phyloP scores from a whole-genome alignment of 352 stramenopile genomes.

The Pythium coloratum region DNA sequence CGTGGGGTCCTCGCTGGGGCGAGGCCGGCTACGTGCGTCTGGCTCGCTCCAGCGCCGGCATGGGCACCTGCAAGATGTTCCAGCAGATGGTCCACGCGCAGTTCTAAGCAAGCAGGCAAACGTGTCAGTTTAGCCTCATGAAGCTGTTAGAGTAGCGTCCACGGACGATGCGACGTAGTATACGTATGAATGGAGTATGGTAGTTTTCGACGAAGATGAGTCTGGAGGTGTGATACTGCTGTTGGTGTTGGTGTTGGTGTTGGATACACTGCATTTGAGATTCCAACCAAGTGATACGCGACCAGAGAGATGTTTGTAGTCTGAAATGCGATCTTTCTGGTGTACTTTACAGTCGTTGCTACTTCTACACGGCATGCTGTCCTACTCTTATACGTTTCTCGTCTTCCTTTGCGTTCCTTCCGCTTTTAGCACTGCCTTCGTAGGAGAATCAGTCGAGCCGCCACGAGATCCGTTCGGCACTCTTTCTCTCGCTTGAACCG shows the following conservation, averaged over 20 bases:
- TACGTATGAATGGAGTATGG: too few species aligned
- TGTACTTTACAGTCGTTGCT: not conserved
- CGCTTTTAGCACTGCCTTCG: not conserved
- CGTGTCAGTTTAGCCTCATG: too few species aligned
- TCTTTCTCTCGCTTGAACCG: constrained; percentile 28
- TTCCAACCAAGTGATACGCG: too few species aligned
- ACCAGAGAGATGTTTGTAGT: too few species aligned
- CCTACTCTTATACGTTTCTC: too few species aligned
- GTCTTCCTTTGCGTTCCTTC: not conserved
- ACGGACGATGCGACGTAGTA: too few species aligned
- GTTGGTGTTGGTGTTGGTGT: too few species aligned
- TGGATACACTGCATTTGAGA: too few species aligned
- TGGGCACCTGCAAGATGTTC: constrained; percentile 15
- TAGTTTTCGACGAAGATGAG: too few species aligned
- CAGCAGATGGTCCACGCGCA: constrained; percentile 7
- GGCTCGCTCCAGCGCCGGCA: constrained; percentile 30
- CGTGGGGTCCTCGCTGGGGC: constrained; percentile 92
- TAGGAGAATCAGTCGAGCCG: constrained; percentile 24
- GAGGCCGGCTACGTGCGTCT: constrained; percentile 80
- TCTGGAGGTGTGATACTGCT: too few species aligned
- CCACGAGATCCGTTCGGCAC: constrained; percentile 18
- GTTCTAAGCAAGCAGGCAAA: not conserved
- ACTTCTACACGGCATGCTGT: not conserved
- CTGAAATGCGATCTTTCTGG: too few species aligned
- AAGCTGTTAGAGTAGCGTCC: too few species aligned